Conservation (phyloP, 2,329 filamentous ascomycete genomes). For the Arthroderma uncinatum region DNA sequence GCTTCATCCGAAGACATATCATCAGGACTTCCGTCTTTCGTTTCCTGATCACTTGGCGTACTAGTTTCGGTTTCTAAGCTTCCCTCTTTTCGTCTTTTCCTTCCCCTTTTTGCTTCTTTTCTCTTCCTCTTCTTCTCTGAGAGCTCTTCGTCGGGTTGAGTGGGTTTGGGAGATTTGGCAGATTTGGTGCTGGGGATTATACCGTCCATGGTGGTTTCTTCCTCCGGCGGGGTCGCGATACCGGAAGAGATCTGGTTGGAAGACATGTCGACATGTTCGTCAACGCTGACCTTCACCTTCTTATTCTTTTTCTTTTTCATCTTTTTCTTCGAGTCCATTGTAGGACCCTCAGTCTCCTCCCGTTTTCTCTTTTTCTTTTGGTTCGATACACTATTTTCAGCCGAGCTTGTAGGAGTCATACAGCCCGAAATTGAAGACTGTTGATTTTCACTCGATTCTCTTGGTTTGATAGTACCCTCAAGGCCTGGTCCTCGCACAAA, state of each 20-base stretch:
- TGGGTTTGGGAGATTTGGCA: conserved; percentile 14
- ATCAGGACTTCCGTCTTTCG: conserved; percentile 9
- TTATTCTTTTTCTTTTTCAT: conserved; percentile 11
- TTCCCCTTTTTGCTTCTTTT: conserved; percentile 14
- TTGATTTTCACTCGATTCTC: neutral
- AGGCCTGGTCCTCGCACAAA: conserved; percentile 77
- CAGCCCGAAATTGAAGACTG: neutral
- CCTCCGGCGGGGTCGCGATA: neutral
- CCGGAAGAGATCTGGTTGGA: neutral
- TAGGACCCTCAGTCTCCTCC: conserved; percentile 17
- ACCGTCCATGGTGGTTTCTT: neutral
- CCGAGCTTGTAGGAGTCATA: neutral
- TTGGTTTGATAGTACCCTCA: conserved; percentile 48
- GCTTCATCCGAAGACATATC: neutral
- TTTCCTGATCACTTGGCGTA: no score
- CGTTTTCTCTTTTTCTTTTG: conserved; percentile 21
- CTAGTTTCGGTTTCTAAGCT: neutral
- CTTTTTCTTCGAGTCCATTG: conserved; percentile 8
- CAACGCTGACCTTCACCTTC: neutral
- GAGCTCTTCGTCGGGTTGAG: conserved; percentile 11
- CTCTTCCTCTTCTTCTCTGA: conserved; percentile 9
- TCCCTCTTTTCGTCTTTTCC: conserved; percentile 12
- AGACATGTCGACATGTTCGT: neutral
- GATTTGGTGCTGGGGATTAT: conserved; percentile 9
- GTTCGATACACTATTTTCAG: conserved; percentile 18